These are phyloP conservation scores for Escovopsis sp. DNA, from an alignment of 2,329 filamentous ascomycete species.

Conservation along the genomic window DNA sequence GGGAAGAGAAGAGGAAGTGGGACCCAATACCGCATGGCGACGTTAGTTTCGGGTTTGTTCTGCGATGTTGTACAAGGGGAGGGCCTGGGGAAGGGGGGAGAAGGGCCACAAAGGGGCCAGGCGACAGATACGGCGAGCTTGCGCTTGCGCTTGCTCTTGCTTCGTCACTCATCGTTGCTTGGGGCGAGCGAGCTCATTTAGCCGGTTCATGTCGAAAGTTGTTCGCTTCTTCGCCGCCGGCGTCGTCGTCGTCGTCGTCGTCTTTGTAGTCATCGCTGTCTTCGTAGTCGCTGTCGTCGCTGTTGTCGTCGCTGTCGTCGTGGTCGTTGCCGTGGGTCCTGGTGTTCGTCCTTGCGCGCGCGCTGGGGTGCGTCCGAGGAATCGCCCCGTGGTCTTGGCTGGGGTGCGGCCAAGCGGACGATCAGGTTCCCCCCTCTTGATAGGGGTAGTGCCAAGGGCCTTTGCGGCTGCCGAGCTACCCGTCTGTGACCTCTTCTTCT, in stretches of 20 bases:
- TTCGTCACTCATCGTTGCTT: slow-evolving; percentile 32
- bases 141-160: not conserved
- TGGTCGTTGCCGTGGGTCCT: not conserved
- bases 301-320: no score
- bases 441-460: slow-evolving; percentile 23
- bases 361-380: slow-evolving; percentile 1
- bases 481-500: slow-evolving; percentile 44
- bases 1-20: no score
- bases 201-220: slow-evolving; percentile 40
- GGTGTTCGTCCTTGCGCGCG: not conserved
- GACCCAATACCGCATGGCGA: no score
- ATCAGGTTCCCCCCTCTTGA: slow-evolving; percentile 21
- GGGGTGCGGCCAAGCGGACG: slow-evolving; percentile 13
- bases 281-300: no score
- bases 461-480: slow-evolving; percentile 38
- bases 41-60: no score
- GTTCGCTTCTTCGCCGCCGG: slow-evolving; percentile 36
- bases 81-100: no score
- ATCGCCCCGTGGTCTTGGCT: no score
- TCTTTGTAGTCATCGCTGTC: no score
- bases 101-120: no score
- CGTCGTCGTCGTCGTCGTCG: no score
- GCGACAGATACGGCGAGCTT: no score
- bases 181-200: slow-evolving; percentile 46
- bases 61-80: no score